Base-by-base conservation (phyloP, 805 yeast species). In the Teunomyces kruisii region DNA sequence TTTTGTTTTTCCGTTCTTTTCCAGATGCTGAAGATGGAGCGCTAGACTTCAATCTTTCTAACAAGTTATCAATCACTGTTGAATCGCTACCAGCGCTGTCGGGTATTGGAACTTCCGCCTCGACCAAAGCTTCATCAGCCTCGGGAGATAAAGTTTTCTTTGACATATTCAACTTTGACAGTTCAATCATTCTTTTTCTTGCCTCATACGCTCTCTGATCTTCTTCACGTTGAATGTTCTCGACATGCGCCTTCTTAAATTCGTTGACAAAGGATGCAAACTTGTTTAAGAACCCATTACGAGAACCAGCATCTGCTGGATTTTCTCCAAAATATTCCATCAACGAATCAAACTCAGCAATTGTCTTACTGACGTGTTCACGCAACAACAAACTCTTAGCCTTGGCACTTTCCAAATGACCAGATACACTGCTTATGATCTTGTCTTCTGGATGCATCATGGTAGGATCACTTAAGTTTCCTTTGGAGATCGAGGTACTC, bases 251-350 rank as follows among this genome's bases (percentile, higher is more conserved):
- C 56, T 79, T 83, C 60, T 85, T 81, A 67, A 86, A 95, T 56
- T 88, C 95, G 31, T 70, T 70, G 1, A 88, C 79, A 62, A 94
- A 94, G 42, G 81, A 79, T n/a, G 86, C 76, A 65, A 94, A 86
- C 61, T 88, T 88, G 49, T 71, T 75, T 59, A 92, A 88, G 56
- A 94, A 92, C 0, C 82, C 68, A 48, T 80, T 78, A 43, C 84
- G 78, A 13, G 91, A 79, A 52, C 74, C 72, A 31, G 78, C 70
- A 62, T 92, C 97, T 7, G 62, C 66, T 1, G 86, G 75, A 61
- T 88, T 95, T 65, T 94, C 99, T n/a, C 97, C 98, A 60, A 88
- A 94, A 54, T 79, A 82, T 50, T 76, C 76, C 95, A 94, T 85
- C 50, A 90, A 70, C 28, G 76, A 73, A 43, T 80, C 80, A 58